phyloP scores from a whole-genome alignment of 306 rosid species.

The Mimosa pudica region DNA sequence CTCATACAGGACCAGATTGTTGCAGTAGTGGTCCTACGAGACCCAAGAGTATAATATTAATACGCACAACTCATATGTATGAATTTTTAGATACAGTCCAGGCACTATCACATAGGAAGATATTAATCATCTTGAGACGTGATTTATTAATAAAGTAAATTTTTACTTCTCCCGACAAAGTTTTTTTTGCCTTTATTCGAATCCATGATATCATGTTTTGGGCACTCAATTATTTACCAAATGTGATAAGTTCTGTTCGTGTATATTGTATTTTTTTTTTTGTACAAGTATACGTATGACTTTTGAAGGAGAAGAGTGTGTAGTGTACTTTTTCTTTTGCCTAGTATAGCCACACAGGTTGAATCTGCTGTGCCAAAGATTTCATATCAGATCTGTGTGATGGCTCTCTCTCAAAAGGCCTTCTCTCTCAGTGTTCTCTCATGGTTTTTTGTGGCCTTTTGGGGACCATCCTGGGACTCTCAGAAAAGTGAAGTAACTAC shows the following conservation, averaged over 20 bases:
- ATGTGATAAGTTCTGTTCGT: no score
- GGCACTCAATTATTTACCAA: no score
- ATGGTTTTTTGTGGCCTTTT: not conserved
- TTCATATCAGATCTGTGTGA: slow-evolving; percentile 15
- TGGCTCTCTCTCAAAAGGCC: slow-evolving; percentile 2
- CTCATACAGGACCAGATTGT: not conserved
- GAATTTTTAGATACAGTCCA: not conserved
- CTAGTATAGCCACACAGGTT: slow-evolving; percentile 23
- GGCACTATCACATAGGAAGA: no score
- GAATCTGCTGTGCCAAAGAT: slow-evolving; percentile 22
- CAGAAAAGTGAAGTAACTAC: slow-evolving; percentile 6
- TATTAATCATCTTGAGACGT: no score
- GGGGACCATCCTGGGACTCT: slow-evolving; percentile 2
- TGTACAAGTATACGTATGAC: not conserved
- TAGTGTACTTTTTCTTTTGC: slow-evolving; percentile 26
- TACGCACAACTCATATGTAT: not conserved
- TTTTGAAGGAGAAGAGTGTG: not conserved
- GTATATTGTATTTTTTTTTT: no score
- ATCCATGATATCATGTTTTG: no score
- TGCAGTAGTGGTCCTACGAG: slow-evolving; percentile 38
- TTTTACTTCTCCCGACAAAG: no score
- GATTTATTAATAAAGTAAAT: no score
- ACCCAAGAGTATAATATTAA: not conserved
- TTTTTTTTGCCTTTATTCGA: no score
- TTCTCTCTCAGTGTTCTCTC: not conserved